Conservation (phyloP, 345 rosid genomes). For the Hypericum androsaemum region DNA sequence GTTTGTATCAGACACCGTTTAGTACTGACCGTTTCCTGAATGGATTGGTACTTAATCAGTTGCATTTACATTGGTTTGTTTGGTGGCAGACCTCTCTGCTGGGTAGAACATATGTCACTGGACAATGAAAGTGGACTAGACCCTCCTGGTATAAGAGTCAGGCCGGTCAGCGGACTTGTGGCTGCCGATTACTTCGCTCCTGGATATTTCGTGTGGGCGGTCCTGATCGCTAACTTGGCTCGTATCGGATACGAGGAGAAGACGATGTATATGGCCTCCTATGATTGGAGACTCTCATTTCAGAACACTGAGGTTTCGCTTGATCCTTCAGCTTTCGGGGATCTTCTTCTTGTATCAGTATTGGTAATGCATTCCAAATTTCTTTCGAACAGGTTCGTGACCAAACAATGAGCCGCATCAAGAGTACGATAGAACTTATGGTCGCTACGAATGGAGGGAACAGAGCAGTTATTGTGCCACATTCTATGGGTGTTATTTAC, state of each 20-base stretch:
- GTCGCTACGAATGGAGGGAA: conserved; percentile 73
- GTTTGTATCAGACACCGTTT: too few species aligned
- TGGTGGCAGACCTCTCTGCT: conserved; percentile 67
- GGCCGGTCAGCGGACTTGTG: conserved; percentile 86
- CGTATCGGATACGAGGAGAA: conserved; percentile 93
- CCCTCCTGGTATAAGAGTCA: conserved; percentile 69
- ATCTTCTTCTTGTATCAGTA: conserved; percentile 6
- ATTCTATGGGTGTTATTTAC: conserved; percentile 94
- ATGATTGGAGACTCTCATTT: conserved; percentile 92
- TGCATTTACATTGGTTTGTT: conserved; percentile 10
- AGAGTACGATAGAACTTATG: conserved; percentile 74
- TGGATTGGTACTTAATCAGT: conserved; percentile 2
- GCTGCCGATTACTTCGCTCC: conserved; percentile 98
- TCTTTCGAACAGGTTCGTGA: conserved; percentile 61
- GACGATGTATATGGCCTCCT: conserved; percentile 94
- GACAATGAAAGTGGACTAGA: conserved; percentile 94
- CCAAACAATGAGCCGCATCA: conserved; percentile 71
- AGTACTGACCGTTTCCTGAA: conserved; percentile 5
- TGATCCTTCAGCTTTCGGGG: not conserved
- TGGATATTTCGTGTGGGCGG: conserved; percentile 98
- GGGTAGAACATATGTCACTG: conserved; percentile 95
- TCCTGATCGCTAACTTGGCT: conserved; percentile 88
- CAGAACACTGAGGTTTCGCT: conserved; percentile 82
- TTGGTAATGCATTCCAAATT: not conserved
- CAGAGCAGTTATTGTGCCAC: conserved; percentile 86